Percentiles rank a stretch among this genome's conserved stretches.
Evolutionary conservation across 257 asterid species (phyloP).

Genomic region (Fraxinus pennsylvanica): DNA sequence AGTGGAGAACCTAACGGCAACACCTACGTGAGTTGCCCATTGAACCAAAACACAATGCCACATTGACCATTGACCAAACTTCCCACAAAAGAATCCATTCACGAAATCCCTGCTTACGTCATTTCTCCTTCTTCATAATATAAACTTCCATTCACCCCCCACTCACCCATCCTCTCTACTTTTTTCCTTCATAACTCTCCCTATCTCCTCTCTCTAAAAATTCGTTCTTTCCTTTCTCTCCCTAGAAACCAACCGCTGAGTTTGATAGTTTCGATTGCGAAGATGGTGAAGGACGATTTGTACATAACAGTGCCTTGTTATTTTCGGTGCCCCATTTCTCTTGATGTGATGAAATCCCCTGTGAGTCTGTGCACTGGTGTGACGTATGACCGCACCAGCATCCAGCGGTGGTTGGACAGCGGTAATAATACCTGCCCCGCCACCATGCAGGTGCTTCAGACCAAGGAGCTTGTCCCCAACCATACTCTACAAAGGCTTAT

Average conservation of each 20-base stretch:
- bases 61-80: conserved; percentile 43
- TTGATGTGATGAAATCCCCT: conserved; percentile 82
- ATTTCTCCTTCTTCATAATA: conserved; percentile 35
- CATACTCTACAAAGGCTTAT: conserved; percentile 75
- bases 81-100: conserved; percentile 16
- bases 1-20: conserved; percentile 44
- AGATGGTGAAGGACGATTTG: conserved; percentile 60
- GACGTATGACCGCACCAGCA: conserved; percentile 76
- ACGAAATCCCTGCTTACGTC: conserved; percentile 38
- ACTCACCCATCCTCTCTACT: conserved; percentile 24
- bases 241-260: conserved; percentile 17
- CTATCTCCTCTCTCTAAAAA: conserved; percentile 10
- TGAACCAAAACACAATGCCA: conserved; percentile 19
- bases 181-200: conserved; percentile 15
- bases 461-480: conserved; percentile 69
- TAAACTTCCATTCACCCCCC: conserved; percentile 21
- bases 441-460: conserved; percentile 75
- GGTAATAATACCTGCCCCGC: conserved; percentile 95
- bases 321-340: conserved; percentile 80
- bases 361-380: conserved; percentile 89
- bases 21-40: conserved; percentile 12
- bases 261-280: too few relatives aligned
- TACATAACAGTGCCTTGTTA: conserved; percentile 55
- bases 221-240: conserved; percentile 22
- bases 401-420: conserved; percentile 82